Conservation (phyloP, 257 asterid genomes). For the Cruciata laevipes region DNA sequence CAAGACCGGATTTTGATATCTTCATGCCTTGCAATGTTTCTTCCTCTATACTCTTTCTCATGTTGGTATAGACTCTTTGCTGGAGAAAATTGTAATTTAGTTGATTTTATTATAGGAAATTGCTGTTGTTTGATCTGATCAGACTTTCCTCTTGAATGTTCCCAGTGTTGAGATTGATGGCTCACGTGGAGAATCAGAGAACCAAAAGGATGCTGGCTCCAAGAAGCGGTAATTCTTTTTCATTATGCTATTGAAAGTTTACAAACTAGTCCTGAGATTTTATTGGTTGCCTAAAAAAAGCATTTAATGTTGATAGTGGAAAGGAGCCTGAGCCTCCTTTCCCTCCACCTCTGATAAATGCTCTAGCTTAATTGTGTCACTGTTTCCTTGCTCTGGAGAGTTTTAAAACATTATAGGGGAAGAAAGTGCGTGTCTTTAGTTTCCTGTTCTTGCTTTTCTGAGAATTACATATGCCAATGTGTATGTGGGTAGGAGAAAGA, state of each 20-base stretch:
- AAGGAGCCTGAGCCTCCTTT: not conserved
- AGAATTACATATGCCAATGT: conserved; percentile 4
- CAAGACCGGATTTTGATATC: no score
- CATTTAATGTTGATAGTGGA: not conserved
- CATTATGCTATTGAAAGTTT: not conserved
- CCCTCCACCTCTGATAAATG: not conserved
- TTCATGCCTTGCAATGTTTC: not conserved
- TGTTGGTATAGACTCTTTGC: not conserved
- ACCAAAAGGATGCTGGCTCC: conserved; percentile 46
- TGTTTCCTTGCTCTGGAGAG: not conserved
- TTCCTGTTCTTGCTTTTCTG: not conserved
- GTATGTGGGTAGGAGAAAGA: not conserved
- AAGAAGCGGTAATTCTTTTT: conserved; percentile 53
- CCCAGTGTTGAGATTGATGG: conserved; percentile 61
- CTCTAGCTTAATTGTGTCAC: not conserved
- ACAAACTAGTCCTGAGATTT: not conserved
- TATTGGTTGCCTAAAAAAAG: not conserved
- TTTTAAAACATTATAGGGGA: not conserved
- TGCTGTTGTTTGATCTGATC: not conserved
- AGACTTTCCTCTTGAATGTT: conserved; percentile 13
- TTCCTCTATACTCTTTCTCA: not conserved
- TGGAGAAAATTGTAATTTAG: not conserved
- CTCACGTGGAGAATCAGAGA: conserved; percentile 57
- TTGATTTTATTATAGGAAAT: not conserved
- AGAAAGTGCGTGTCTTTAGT: not conserved